These are phyloP conservation scores for Boletus fagicola DNA, from an alignment of 768 basidiomycete species.

Conservation along the genomic window DNA sequence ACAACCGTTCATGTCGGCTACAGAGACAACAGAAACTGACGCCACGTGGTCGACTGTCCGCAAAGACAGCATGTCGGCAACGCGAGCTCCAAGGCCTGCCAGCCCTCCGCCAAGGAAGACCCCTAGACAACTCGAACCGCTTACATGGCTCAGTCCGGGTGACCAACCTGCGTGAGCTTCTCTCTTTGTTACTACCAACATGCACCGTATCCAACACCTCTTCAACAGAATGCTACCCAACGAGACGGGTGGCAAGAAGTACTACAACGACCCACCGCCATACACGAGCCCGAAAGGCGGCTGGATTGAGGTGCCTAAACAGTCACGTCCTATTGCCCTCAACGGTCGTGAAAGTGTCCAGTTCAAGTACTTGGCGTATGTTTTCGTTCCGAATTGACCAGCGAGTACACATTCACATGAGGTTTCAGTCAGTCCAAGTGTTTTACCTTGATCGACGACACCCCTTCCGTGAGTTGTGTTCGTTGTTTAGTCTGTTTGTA, in stretches of 20 bases:
- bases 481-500: too few species aligned
- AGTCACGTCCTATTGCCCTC: constrained; percentile 3
- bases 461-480: constrained; percentile 13
- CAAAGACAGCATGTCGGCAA: not conserved
- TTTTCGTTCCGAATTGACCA: not conserved
- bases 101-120: not conserved
- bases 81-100: not conserved
- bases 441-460: constrained; percentile 26
- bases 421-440: constrained; percentile 18
- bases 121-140: not conserved
- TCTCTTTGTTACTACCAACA: not conserved
- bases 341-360: constrained; percentile 17
- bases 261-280: constrained; percentile 10
- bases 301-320: constrained; percentile 17
- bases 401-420: constrained; percentile 1
- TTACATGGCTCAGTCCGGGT: constrained; percentile 7
- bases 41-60: not conserved
- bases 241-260: not conserved
- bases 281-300: constrained; percentile 11
- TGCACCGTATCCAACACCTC: not conserved
- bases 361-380: constrained; percentile 18
- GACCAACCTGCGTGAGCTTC: constrained; percentile 9
- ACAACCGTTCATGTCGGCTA: not conserved
- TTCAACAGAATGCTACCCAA: not conserved
- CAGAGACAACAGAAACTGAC: not conserved